Conservation (phyloP, 2,329 filamentous ascomycete genomes). For the Lasiodiplodia citricola region DNA sequence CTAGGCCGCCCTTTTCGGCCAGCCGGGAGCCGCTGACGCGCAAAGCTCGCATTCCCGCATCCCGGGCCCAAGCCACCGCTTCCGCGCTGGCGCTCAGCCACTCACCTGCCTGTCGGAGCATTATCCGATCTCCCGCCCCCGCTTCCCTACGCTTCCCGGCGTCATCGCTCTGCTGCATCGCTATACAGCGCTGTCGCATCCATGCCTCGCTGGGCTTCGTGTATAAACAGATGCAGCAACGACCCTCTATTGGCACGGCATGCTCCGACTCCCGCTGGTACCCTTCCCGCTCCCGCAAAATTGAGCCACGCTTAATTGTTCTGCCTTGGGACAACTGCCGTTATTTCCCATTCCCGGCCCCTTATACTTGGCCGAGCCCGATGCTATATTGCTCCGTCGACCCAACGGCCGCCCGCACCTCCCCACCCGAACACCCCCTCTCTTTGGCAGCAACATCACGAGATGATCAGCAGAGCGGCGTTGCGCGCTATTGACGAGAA, state of each 20-base stretch:
- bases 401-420: background rate
- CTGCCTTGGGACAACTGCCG: background rate
- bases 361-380: conserved; percentile 11
- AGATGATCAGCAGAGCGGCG: conserved; percentile 17
- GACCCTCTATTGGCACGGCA: background rate
- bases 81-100: conserved; percentile 20
- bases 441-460: background rate
- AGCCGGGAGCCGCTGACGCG: conserved; percentile 1
- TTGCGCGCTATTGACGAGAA: conserved; percentile 6
- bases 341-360: background rate
- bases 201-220: background rate
- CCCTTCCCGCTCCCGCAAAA: conserved; percentile 23
- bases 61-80: conserved; percentile 4
- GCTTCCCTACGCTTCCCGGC: conserved; percentile 1
- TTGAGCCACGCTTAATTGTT: background rate
- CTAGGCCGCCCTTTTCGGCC: conserved; percentile 11
- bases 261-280: conserved; percentile 4
- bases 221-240: conserved; percentile 16
- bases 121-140: conserved; percentile 18
- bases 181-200: conserved; percentile 11
- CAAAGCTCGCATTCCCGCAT: conserved; percentile 10
- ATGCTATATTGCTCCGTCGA: background rate
- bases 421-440: background rate
- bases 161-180: conserved; percentile 8
- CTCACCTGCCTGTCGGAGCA: conserved; percentile 10